Evolutionary conservation across 2,329 filamentous ascomycete genomes (phyloP).

Genomic region (Colletotrichum kahawae): DNA sequence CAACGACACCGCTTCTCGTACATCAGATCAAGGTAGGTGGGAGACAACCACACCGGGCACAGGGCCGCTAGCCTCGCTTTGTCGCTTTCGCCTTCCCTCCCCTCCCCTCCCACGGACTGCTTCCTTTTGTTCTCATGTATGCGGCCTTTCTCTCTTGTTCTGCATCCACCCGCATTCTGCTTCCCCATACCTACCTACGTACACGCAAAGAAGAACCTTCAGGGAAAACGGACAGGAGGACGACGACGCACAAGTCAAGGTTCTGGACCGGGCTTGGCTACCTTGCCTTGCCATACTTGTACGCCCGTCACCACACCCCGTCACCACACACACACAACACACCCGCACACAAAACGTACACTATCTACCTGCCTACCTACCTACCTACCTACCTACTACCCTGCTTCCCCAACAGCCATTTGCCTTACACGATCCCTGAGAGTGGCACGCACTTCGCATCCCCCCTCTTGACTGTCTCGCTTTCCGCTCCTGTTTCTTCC

Average conservation of each 20-base stretch:
- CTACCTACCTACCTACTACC: neutral
- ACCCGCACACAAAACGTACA: neutral
- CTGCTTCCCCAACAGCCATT: neutral
- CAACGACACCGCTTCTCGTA: slow-evolving; percentile 3
- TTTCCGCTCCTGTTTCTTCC: neutral
- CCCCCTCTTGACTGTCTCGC: neutral
- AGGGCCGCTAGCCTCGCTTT: neutral
- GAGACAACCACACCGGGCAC: neutral
- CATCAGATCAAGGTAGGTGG: slow-evolving; percentile 3
- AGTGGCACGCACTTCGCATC: neutral
- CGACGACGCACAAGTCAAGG: neutral
- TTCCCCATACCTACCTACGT: neutral
- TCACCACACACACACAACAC: neutral
- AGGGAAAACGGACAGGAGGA: neutral
- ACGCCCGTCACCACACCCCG: neutral
- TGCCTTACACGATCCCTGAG: neutral
- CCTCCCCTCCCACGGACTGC: neutral
- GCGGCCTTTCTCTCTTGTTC: neutral
- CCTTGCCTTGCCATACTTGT: neutral
- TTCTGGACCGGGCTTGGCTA: slow-evolving; percentile 15
- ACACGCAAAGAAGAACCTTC: neutral
- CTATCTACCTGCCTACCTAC: neutral
- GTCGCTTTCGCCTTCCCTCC: neutral
- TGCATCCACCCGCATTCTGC: neutral
- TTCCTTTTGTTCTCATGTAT: neutral